These are phyloP conservation scores for Ogataea allantospora DNA, from an alignment of 805 yeast species.

Conservation along the genomic window DNA sequence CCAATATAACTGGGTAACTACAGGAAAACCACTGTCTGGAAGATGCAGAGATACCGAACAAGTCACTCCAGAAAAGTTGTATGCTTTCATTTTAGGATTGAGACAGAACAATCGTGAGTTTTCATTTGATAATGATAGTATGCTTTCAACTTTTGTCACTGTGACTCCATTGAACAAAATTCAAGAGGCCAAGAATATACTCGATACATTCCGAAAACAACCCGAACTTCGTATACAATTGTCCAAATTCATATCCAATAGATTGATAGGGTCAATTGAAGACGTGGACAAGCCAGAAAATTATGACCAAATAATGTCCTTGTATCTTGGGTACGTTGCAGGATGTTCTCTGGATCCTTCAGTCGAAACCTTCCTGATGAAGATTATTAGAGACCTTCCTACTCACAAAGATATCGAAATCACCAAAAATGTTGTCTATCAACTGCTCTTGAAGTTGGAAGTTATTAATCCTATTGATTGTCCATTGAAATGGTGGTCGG, in stretches of 20 bases:
- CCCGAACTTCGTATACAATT: constrained; percentile 29
- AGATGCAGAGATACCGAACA: constrained; percentile 12
- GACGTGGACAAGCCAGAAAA: constrained; percentile 23
- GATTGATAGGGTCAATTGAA: constrained; percentile 5
- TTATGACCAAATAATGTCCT: constrained; percentile 40
- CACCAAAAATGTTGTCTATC: constrained; percentile 53
- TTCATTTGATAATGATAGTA: constrained; percentile 20
- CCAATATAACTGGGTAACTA: constrained; percentile 26
- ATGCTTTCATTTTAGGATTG: constrained; percentile 49
- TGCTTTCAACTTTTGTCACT: constrained; percentile 41
- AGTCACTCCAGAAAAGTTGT: constrained; percentile 28
- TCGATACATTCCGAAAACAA: constrained; percentile 30
- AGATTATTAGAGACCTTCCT: constrained; percentile 33
- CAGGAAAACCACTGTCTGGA: constrained; percentile 31
- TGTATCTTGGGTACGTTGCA: constrained; percentile 55
- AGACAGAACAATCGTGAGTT: constrained; percentile 45
- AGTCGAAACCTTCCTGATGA: constrained; percentile 48
- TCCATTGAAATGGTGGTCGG: constrained; percentile 52
- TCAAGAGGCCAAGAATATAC: constrained; percentile 34
- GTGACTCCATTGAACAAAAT: constrained; percentile 41
- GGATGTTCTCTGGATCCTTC: constrained; percentile 50
- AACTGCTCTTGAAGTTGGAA: constrained; percentile 40
- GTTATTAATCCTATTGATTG: constrained; percentile 36
- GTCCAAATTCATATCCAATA: constrained; percentile 20
- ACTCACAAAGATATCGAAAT: constrained; percentile 41